Evolutionary conservation across 2,329 filamentous ascomycete species (phyloP), one percentile per base, ranked within the genome.

Genomic region (Massarina eburnea): DNA sequence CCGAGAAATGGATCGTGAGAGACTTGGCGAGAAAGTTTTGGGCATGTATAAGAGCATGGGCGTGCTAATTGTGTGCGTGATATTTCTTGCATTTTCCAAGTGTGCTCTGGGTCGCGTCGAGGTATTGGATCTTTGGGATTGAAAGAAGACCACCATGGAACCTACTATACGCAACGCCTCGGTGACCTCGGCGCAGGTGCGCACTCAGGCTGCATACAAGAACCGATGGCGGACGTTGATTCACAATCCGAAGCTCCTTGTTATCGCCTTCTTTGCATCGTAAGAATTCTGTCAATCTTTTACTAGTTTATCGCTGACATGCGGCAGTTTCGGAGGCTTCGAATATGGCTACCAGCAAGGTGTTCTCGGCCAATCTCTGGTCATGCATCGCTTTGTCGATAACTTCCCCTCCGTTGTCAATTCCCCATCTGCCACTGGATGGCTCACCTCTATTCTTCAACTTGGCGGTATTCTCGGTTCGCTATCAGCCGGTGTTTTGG

Each of bases 281-380:
- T 66, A 54, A 43, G 58, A 29, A 8, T n/a, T 21, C 8, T 2
- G 4, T 37, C 5, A 8, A 21, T 27, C 17, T 10, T 20, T 20
- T 22, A 18, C 10, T 36, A 7, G 12, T 18, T 26, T 4, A 1
- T 17, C 15, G 17, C 47, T 51, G 14, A 50, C 18, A 14, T 19
- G 12, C 12, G 4, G 12, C 30, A 77, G 75, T n/a, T 72, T 78
- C 18, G 76, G 76, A 46, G 76, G 77, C 18, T 75, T 79, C 37
- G 73, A 76, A 47, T 79, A 78, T 72, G 77, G 77, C 42, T 79
- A 79, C 55, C 77, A 80, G 46, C 79, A 81, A 54, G 79, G 78
- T 39, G 76, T 81, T 1, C 64, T 81, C 3, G 76, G 77, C 24
- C 76, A 80, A 52, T 77, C 76, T 10, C 67, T 81, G 2, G 76